Percentiles rank a stretch among this genome's conserved stretches.
Evolutionary conservation across 202 grass and related monocot species (phyloP).

Genomic region (Eragrostis tef): DNA sequence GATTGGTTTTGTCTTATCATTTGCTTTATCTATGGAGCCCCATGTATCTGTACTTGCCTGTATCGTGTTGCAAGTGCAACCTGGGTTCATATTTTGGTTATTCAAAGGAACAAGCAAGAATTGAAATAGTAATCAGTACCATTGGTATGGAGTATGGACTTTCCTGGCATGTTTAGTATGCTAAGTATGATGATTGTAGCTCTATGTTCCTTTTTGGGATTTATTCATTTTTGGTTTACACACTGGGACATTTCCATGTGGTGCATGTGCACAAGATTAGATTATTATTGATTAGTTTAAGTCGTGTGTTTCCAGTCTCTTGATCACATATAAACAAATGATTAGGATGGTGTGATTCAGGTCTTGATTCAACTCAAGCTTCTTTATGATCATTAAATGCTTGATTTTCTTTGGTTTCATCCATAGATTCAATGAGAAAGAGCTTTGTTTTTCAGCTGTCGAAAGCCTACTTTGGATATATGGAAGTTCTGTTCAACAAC

Average conservation of each 20-base stretch:
- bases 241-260: background rate
- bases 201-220: background rate
- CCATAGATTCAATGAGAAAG: slow-evolving; percentile 11
- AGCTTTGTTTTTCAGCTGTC: slow-evolving; percentile 70
- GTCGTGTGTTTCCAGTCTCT: slow-evolving; percentile 12
- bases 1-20: slow-evolving; percentile 2
- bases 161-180: slow-evolving; percentile 4
- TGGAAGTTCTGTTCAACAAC: slow-evolving; percentile 93
- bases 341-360: background rate
- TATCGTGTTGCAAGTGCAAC: background rate
- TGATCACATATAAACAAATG: background rate
- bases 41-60: slow-evolving; percentile 10
- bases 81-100: slow-evolving; percentile 20
- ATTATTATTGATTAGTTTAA: slow-evolving; percentile 14
- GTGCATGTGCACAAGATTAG: slow-evolving; percentile 9
- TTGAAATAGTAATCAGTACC: slow-evolving; percentile 19
- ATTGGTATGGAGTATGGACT: background rate
- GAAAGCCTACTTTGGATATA: slow-evolving; percentile 96
- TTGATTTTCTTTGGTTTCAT: slow-evolving; percentile 38
- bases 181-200: slow-evolving; percentile 23
- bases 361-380: slow-evolving; percentile 10
- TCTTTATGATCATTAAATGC: slow-evolving; percentile 35
- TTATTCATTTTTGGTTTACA: slow-evolving; percentile 24
- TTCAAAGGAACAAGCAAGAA: background rate
- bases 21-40: background rate